Evolutionary conservation across 768 basidiomycete genomes (phyloP), one percentile per base, ranked within the genome.

Genomic region (Pholiota molesta): DNA sequence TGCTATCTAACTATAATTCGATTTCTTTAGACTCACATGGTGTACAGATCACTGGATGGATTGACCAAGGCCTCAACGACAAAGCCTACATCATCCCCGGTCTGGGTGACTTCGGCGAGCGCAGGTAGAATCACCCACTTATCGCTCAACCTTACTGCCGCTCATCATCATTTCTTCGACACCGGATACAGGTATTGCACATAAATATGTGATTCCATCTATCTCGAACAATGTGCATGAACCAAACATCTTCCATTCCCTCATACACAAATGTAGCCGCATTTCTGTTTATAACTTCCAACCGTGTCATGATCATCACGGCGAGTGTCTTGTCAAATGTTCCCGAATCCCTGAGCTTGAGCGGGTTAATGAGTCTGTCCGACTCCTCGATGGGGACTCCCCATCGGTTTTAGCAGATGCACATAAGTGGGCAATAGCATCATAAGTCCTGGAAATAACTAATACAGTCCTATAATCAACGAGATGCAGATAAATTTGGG

Each of bases 81-180:
- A 93, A 90, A 72, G 87, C 92, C 23, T 97, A 91, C 71, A 96
- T 96, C 67, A 87, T 95, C 59, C 95, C 94, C 8, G 95, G 95
- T 29, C 80, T 98, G n/a, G 95, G 95, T n/a, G 95, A 98, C 73
- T 98, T 98, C 73, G 95, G 95, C 55, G 95, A 97, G 73, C 79
- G 93, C 71, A 88, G 93, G 91, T 90, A 68, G 7, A 42, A 42
- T 63, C 72, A 66, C 23, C 44, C 17, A 4, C 39, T 40, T 9
- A n/a, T 42, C 13, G 39, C 2, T 37, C 14, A 14, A 16, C 1
- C 8, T 11, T 5, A 16, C 37, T 23, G 23, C 1, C 39, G 5
- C 52, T 29, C n/a, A 26, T 44, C 37, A 21, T 42, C 37, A 21
- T 42, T 37, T 33, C 16, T 8, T 10, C 17, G 10, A 44, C 19